phyloP scores from a whole-genome alignment of 225 moss, liverwort and hornwort genomes.

The Asterella californica region DNA sequence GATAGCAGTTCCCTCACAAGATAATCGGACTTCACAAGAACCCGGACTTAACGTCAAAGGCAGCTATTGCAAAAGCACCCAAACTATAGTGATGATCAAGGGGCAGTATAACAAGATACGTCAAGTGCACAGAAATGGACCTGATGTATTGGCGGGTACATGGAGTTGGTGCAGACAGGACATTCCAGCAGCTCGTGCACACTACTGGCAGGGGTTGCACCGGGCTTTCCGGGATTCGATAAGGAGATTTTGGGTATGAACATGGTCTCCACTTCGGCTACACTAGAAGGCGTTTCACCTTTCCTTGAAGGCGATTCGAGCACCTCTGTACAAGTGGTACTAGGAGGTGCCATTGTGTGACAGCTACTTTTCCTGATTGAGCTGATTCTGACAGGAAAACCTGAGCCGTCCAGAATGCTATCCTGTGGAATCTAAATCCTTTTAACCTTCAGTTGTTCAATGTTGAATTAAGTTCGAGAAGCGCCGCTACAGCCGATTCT shows the following conservation, averaged over 20 bases:
- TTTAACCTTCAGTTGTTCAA: constrained; percentile 1
- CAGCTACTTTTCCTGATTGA: constrained; percentile 10
- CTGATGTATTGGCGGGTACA: constrained; percentile 99
- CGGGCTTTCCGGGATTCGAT: constrained; percentile 67
- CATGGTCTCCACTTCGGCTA: constrained; percentile 73
- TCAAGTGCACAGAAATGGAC: constrained; percentile 32
- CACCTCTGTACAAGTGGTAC: constrained; percentile 66
- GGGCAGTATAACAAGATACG: background rate
- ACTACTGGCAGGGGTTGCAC: constrained; percentile 81
- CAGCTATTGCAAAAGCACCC: background rate
- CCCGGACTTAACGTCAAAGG: background rate
- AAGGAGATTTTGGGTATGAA: constrained; percentile 72
- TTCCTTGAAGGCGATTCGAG: constrained; percentile 89
- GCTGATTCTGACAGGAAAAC: background rate
- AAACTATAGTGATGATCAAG: background rate
- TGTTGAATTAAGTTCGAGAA: constrained; percentile 15
- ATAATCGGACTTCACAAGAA: background rate
- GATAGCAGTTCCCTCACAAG: background rate
- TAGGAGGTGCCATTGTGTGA: constrained; percentile 40
- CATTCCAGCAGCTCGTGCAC: constrained; percentile 99
- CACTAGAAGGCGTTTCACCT: constrained; percentile 89
- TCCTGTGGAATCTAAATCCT: constrained; percentile 5
- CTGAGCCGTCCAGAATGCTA: constrained; percentile 8
- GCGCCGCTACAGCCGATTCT: constrained; percentile 10
- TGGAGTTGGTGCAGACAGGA: constrained; percentile 99